Conservation (phyloP, 2,329 filamentous ascomycete genomes). For the Didymella pomorum region DNA sequence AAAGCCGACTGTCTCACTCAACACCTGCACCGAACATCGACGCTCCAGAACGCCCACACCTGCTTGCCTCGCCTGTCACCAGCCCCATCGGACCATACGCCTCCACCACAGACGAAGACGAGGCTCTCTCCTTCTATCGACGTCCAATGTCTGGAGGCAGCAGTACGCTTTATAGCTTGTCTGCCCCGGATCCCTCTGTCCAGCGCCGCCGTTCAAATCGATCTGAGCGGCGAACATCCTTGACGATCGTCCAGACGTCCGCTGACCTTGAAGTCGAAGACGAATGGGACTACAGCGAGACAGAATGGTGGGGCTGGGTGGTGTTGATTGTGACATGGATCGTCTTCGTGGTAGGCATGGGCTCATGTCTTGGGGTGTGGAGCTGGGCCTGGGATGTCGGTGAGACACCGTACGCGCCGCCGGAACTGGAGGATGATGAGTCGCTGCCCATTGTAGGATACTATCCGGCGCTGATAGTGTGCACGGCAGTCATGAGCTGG, state of each 20-base stretch:
- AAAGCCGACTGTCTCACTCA: slow-evolving; percentile 28
- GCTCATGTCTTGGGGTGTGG: slow-evolving; percentile 93
- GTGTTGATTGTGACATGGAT: slow-evolving; percentile 91
- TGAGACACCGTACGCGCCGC: slow-evolving; percentile 92
- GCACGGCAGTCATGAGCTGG: slow-evolving; percentile 98
- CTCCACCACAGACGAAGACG: slow-evolving; percentile 86
- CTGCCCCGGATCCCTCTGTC: slow-evolving; percentile 31
- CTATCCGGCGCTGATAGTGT: slow-evolving; percentile 91
- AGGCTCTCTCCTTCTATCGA: slow-evolving; percentile 69
- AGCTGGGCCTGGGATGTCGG: slow-evolving; percentile 99
- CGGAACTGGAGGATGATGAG: slow-evolving; percentile 92
- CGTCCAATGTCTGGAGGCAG: slow-evolving; percentile 52
- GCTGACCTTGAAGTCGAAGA: slow-evolving; percentile 48
- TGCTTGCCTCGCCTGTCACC: slow-evolving; percentile 51
- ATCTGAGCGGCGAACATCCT: slow-evolving; percentile 34
- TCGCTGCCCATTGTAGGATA: slow-evolving; percentile 96
- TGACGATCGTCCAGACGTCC: slow-evolving; percentile 35
- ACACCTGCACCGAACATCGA: slow-evolving; percentile 18
- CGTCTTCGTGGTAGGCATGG: slow-evolving; percentile 96
- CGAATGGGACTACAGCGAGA: slow-evolving; percentile 92
- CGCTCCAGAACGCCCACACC: slow-evolving; percentile 36
- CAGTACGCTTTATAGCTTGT: slow-evolving; percentile 51
- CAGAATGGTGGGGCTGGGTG: slow-evolving; percentile 98
- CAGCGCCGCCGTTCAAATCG: slow-evolving; percentile 45
- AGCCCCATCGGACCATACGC: slow-evolving; percentile 68